These are phyloP conservation scores for Platismatia glauca DNA, from an alignment of 495 filamentous ascomycete genomes.

Conservation along the genomic window DNA sequence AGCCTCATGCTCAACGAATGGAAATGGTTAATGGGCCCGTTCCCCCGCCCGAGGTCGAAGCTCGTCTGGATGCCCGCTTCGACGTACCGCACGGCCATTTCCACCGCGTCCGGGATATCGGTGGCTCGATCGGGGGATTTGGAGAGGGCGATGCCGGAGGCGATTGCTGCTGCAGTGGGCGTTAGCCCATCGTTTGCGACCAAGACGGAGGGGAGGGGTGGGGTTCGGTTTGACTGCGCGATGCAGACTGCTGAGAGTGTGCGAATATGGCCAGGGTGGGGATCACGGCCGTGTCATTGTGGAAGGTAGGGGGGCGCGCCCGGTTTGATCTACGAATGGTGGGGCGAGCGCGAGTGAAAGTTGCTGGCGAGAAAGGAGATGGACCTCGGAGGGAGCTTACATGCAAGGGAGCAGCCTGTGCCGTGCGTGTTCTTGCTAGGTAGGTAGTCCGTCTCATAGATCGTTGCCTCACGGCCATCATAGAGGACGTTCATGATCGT, in stretches of 20 bases:
- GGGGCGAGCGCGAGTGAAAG: not conserved
- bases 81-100: slow-evolving; percentile 65
- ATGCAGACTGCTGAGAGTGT: not conserved
- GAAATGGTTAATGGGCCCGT: slow-evolving; percentile 89
- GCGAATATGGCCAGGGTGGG: not conserved
- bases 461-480: slow-evolving; percentile 41
- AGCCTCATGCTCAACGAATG: slow-evolving; percentile 45
- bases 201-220: not conserved
- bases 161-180: slow-evolving; percentile 61
- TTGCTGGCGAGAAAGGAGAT: not conserved
- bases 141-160: slow-evolving; percentile 70
- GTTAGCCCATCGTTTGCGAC: not conserved
- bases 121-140: slow-evolving; percentile 60
- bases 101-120: slow-evolving; percentile 54
- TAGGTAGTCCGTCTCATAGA: slow-evolving; percentile 60
- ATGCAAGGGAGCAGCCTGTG: slow-evolving; percentile 90
- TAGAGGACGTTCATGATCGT: slow-evolving; percentile 67
- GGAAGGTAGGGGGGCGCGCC: not conserved
- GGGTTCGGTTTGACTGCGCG: not conserved
- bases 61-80: slow-evolving; percentile 76
- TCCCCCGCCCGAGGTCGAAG: slow-evolving; percentile 63
- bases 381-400: slow-evolving; percentile 35
- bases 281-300: not conserved
- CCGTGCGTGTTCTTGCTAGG: slow-evolving; percentile 80
- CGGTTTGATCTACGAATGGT: too few species aligned